Base-by-base conservation (phyloP, 2,329 filamentous ascomycete species). In the Ceratocystis alfenasii region DNA sequence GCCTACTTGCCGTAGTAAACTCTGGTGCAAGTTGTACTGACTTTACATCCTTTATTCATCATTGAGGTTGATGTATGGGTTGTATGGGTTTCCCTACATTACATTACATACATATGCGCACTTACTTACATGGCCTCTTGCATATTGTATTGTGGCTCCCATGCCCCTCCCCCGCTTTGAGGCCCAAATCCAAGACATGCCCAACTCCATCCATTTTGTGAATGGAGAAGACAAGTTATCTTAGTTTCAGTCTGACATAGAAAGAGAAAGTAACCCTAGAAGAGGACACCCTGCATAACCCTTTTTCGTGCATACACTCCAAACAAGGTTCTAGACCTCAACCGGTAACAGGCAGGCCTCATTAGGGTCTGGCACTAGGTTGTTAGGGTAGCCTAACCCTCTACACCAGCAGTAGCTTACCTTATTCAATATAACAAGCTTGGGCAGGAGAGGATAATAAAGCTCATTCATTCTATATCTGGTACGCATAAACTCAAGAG, bases 121-220 rank as follows among this genome's bases (percentile, higher is more conserved):
- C n/a, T 53, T 53, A 53, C 48, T 20, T 53, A 59, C 15, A 36
- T 53, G 48, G 48, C 48, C 48, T 53, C 48, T 28, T 53, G 22
- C 48, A 53, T 41, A 41, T 53, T 53, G 10, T 10, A 20, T 20
- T 22, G 20, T 53, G 48, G 48, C 48, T 28, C 8, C 10, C 20
- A 25, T 53, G 48, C 48, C 48, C 48, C 55, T 59, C 30, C 55
- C 55, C 55, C 55, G 55, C 55, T 59, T 59, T 59, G 55, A 59
- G 28, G 55, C 55, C 55, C 2, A 59, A 59, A 36, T 15, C n/a
- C 15, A n/a, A 59, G 55, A 59, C 55, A 36, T 17, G 25, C 30
- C 30, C 8, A 59, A 59, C 15, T 30, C 28, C 25, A 59, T 3
- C 17, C 28, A 33, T n/a, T 5, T 6, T 59, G 17, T 30, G 33